A percentile compares a stretch with the other conserved stretches of the same genome.
Evolutionary conservation across 768 basidiomycete species (phyloP).

Genomic region (Amanita exitialis): DNA sequence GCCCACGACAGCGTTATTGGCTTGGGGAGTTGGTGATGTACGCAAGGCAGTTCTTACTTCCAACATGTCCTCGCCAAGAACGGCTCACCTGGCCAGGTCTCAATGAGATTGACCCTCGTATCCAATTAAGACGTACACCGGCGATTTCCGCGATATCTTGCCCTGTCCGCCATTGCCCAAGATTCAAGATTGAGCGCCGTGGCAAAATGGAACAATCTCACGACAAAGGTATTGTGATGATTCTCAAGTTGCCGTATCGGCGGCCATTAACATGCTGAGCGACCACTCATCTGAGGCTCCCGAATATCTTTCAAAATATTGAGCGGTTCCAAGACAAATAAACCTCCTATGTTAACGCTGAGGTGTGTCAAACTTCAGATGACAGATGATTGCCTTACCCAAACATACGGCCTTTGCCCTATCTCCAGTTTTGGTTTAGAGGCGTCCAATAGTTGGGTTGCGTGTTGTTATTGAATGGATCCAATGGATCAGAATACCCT

Average conservation of each 20-base stretch:
- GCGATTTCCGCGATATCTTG: constrained; percentile 81
- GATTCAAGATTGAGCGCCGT: not conserved
- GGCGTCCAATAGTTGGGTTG: constrained; percentile 65
- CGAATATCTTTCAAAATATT: constrained; percentile 50
- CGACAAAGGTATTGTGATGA: constrained; percentile 77
- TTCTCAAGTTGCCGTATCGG: constrained; percentile 56
- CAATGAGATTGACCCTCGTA: constrained; percentile 67
- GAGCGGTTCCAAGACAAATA: constrained; percentile 71
- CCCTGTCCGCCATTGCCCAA: constrained; percentile 55
- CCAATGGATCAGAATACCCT: constrained; percentile 49
- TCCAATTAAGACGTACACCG: constrained; percentile 75
- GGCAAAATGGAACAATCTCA: constrained; percentile 24
- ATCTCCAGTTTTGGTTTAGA: constrained; percentile 58
- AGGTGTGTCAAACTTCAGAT: no score
- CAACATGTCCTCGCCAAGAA: constrained; percentile 66
- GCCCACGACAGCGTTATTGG: constrained; percentile 68
- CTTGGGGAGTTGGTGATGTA: not conserved
- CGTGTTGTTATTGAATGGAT: constrained; percentile 64
- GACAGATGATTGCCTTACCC: constrained; percentile 12
- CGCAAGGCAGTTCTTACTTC: constrained; percentile 37
- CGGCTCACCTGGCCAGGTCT: constrained; percentile 59
- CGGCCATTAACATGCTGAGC: constrained; percentile 52
- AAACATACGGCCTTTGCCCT: constrained; percentile 44
- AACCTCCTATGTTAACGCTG: constrained; percentile 65
- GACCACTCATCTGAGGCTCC: constrained; percentile 56